A percentile compares a stretch with the other conserved stretches of the same genome.
Conservation (phyloP, 306 rosid species). For the Aeschynomene evenia region DNA sequence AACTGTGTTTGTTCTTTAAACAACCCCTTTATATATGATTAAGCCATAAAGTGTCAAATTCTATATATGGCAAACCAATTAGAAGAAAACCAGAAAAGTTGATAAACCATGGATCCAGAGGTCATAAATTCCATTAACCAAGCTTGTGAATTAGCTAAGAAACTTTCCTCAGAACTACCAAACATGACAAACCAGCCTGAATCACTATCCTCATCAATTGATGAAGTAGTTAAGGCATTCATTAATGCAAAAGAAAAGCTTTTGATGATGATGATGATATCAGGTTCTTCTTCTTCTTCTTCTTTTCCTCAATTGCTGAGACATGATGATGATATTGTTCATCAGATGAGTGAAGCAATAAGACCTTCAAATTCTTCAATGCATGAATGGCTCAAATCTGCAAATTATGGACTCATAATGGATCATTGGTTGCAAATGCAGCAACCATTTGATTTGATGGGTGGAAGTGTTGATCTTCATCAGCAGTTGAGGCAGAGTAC, state of each 20-base stretch:
- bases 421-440: slow-evolving; percentile 31
- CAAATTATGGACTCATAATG: slow-evolving; percentile 6
- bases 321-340: not conserved
- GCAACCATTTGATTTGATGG: slow-evolving; percentile 15
- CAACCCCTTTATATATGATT: slow-evolving; percentile 7
- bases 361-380: slow-evolving; percentile 19
- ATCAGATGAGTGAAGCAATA: slow-evolving; percentile 22
- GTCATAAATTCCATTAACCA: slow-evolving; percentile 24
- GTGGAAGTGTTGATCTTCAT: not conserved
- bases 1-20: not conserved
- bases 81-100: slow-evolving; percentile 4
- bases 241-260: slow-evolving; percentile 38
- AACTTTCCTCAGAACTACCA: slow-evolving; percentile 41
- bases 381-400: slow-evolving; percentile 30
- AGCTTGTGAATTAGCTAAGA: slow-evolving; percentile 49
- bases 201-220: slow-evolving; percentile 34
- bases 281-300: not conserved
- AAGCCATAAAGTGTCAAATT: not conserved
- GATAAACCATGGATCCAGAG: slow-evolving; percentile 51
- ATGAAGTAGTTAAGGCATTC: slow-evolving; percentile 43
- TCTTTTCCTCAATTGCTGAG: not conserved
- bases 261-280: not conserved
- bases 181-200: slow-evolving; percentile 38
- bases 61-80: not conserved
- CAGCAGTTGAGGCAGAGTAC: not conserved